Evolutionary conservation across 2,329 filamentous ascomycete genomes (phyloP).

Genomic region (Akanthomyces dipterigenus): DNA sequence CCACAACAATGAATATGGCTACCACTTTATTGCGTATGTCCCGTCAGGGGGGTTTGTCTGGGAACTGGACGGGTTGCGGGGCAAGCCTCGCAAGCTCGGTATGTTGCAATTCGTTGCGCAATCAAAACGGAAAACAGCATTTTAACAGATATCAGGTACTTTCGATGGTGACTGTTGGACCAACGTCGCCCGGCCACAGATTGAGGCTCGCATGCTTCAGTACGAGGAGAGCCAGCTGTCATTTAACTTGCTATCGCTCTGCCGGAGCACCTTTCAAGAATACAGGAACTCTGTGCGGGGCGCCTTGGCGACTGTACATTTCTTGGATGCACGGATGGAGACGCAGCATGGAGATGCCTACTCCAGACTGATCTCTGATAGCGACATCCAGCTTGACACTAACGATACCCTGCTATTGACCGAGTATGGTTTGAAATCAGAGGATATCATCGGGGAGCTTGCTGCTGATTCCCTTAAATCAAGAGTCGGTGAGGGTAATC

Average conservation of each 20-base stretch:
- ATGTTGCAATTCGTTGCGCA: slow-evolving; percentile 2
- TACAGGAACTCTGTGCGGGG: slow-evolving; percentile 41
- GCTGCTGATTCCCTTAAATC: not conserved
- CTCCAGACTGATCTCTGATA: not conserved
- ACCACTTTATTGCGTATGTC: slow-evolving; percentile 87
- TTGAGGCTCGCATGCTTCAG: slow-evolving; percentile 60
- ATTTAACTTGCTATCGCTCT: slow-evolving; percentile 74
- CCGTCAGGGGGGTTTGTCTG: slow-evolving; percentile 68
- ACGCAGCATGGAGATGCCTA: not conserved
- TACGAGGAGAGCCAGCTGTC: slow-evolving; percentile 59
- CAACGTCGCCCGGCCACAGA: slow-evolving; percentile 52
- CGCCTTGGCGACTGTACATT: slow-evolving; percentile 33
- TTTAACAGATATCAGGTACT: slow-evolving; percentile 16
- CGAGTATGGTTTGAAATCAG: not conserved
- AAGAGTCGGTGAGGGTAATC: not conserved
- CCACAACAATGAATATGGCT: slow-evolving; percentile 55
- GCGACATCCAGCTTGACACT: not conserved
- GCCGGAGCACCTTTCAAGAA: slow-evolving; percentile 53
- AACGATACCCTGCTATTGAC: not conserved
- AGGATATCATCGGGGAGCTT: not conserved
- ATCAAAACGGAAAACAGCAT: not conserved
- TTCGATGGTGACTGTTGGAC: slow-evolving; percentile 52
- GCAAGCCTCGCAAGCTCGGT: slow-evolving; percentile 48
- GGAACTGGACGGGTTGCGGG: slow-evolving; percentile 82
- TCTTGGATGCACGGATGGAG: slow-evolving; percentile 29